A percentile compares a stretch with the other conserved stretches of the same genome.
Conservation (phyloP, 2,329 filamentous ascomycete species). For the Westerdykella sp. region DNA sequence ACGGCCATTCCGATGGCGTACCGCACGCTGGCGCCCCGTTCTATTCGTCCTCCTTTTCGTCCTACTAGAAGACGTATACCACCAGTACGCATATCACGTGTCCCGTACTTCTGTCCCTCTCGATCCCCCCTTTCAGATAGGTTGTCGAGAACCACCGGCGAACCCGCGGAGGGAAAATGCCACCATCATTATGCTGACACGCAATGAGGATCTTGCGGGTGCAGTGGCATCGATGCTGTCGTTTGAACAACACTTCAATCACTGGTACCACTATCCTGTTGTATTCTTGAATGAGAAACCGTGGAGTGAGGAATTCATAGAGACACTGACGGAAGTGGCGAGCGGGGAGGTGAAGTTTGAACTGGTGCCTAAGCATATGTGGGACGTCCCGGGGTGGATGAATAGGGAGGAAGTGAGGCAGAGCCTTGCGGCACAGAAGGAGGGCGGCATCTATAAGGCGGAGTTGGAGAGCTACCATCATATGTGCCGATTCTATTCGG, state of each 20-base stretch:
- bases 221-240: background rate
- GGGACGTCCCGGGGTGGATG: conserved; percentile 73
- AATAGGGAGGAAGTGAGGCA: conserved; percentile 47
- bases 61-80: conserved; percentile 2
- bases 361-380: conserved; percentile 81
- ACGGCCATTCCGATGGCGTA: conserved; percentile 4
- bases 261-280: conserved; percentile 97
- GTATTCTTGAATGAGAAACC: conserved; percentile 94
- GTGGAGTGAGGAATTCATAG: conserved; percentile 85
- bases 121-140: conserved; percentile 6
- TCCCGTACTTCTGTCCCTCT: conserved; percentile 1
- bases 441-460: conserved; percentile 69
- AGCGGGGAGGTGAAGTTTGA: conserved; percentile 81
- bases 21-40: background rate
- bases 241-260: conserved; percentile 85
- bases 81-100: conserved; percentile 5
- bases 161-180: conserved; percentile 6
- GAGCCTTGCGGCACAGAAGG: conserved; percentile 70
- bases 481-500: conserved; percentile 89
- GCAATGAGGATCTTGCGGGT: conserved; percentile 3
- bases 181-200: conserved; percentile 7
- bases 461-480: conserved; percentile 84
- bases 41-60: conserved; percentile 2
- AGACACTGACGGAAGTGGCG: conserved; percentile 66
- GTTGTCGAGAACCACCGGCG: conserved; percentile 3